These are phyloP conservation scores for Globisporangium echinulatum DNA, from an alignment of 352 stramenopile species.

Conservation along the genomic window DNA sequence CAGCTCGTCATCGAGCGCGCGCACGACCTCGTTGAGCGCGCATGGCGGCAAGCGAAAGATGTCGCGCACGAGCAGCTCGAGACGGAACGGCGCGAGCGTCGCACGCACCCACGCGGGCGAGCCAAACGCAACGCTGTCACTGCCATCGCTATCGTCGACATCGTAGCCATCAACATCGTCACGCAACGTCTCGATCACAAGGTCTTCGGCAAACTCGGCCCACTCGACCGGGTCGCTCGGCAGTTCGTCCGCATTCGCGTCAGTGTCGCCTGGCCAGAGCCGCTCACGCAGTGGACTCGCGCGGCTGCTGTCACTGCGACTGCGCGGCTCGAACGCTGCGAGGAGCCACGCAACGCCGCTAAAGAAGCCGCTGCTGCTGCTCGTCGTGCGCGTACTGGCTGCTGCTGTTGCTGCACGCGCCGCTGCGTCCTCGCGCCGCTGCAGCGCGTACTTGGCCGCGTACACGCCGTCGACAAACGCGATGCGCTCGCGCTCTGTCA, in stretches of 20 bases:
- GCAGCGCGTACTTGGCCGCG: conserved; percentile 49
- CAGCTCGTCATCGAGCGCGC: conserved; percentile 52
- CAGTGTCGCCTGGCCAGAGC: neutral
- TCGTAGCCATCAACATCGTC: conserved; percentile 1
- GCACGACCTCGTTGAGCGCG: conserved; percentile 37
- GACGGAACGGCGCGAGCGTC: conserved; percentile 57
- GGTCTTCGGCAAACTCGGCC: conserved; percentile 39
- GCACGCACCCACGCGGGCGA: conserved; percentile 54
- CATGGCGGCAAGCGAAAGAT: conserved; percentile 39
- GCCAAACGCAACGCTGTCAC: conserved; percentile 24
- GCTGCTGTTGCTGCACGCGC: conserved; percentile 21
- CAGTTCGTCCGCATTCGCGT: conserved; percentile 8
- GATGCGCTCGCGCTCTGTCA: conserved; percentile 38
- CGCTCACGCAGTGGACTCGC: neutral
- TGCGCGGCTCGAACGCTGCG: conserved; percentile 50
- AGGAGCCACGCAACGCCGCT: conserved; percentile 70
- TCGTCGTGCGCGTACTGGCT: conserved; percentile 12
- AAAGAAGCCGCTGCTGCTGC: conserved; percentile 41
- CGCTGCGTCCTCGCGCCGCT: conserved; percentile 26
- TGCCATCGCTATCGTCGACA: conserved; percentile 3
- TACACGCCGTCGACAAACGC: conserved; percentile 57
- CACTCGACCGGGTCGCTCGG: conserved; percentile 32
- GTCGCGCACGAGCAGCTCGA: conserved; percentile 60
- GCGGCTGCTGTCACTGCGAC: neutral
- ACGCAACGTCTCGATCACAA: conserved; percentile 23